Evolutionary conservation across 2,329 filamentous ascomycete genomes (phyloP).

Genomic region (Colletotrichum orchidophilum): DNA sequence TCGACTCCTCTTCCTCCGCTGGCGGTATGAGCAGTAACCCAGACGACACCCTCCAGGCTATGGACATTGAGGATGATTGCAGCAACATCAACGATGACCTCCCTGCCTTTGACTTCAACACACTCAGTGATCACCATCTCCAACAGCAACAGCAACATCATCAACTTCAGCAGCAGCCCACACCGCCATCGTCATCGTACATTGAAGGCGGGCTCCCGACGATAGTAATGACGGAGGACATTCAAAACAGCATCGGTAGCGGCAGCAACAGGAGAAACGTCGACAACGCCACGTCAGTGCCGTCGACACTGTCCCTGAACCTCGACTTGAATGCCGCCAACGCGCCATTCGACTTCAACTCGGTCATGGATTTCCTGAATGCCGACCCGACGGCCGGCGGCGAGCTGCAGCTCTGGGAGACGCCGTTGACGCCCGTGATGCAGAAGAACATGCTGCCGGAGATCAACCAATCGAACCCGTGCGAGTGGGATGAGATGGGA

Average conservation of each 20-base stretch:
- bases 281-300: constrained; percentile 26
- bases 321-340: constrained; percentile 31
- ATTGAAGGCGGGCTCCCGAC: constrained; percentile 1
- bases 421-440: constrained; percentile 7
- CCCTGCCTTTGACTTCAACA: constrained; percentile 24
- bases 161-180: constrained; percentile 6
- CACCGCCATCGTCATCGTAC: not conserved
- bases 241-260: not conserved
- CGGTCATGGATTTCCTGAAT: constrained; percentile 32
- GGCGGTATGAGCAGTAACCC: not conserved
- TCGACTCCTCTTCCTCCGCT: not conserved
- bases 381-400: constrained; percentile 21
- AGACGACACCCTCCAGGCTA: constrained; percentile 19
- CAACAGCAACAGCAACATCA: constrained; percentile 11
- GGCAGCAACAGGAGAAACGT: not conserved
- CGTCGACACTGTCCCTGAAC: constrained; percentile 36
- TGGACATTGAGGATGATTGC: constrained; percentile 23
- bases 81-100: not conserved
- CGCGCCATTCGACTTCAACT: constrained; percentile 44
- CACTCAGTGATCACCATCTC: constrained; percentile 3
- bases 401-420: constrained; percentile 32
- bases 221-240: constrained; percentile 9
- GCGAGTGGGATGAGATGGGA: constrained; percentile 11
- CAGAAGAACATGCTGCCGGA: constrained; percentile 18
- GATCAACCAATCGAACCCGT: not conserved